Conservation (phyloP, 345 rosid genomes). For the Lumnitzera racemosa region DNA sequence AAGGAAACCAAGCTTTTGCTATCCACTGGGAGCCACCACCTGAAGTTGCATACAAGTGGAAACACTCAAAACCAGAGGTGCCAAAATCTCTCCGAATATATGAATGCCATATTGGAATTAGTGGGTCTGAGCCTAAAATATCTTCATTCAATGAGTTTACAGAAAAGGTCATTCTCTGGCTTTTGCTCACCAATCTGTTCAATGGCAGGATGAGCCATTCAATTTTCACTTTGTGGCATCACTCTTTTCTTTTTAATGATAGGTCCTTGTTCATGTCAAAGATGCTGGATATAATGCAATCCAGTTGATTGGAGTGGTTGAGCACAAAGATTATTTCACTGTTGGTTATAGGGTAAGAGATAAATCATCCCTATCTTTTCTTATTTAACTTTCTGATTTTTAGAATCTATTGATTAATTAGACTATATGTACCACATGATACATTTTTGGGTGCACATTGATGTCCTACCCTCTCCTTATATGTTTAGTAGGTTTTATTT, state of each 20-base stretch:
- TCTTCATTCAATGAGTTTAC: slow-evolving; percentile 73
- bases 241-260: slow-evolving; percentile 11
- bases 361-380: slow-evolving; percentile 1
- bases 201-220: background rate
- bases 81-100: slow-evolving; percentile 87
- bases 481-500: background rate
- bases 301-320: slow-evolving; percentile 83
- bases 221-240: background rate
- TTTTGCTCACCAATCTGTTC: slow-evolving; percentile 4
- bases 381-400: background rate
- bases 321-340: slow-evolving; percentile 93
- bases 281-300: slow-evolving; percentile 88
- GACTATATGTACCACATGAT: too few species aligned
- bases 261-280: slow-evolving; percentile 95
- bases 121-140: slow-evolving; percentile 80
- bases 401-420: too few species aligned
- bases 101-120: slow-evolving; percentile 93
- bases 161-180: slow-evolving; percentile 43
- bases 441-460: too few species aligned
- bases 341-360: slow-evolving; percentile 83
- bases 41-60: slow-evolving; percentile 76
- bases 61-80: slow-evolving; percentile 39
- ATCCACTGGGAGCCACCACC: slow-evolving; percentile 97
- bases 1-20: slow-evolving; percentile 74
- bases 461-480: too few species aligned